These are phyloP conservation scores for Xylariaceae sp. DNA, from an alignment of 2,329 filamentous ascomycete species.

Conservation along the genomic window DNA sequence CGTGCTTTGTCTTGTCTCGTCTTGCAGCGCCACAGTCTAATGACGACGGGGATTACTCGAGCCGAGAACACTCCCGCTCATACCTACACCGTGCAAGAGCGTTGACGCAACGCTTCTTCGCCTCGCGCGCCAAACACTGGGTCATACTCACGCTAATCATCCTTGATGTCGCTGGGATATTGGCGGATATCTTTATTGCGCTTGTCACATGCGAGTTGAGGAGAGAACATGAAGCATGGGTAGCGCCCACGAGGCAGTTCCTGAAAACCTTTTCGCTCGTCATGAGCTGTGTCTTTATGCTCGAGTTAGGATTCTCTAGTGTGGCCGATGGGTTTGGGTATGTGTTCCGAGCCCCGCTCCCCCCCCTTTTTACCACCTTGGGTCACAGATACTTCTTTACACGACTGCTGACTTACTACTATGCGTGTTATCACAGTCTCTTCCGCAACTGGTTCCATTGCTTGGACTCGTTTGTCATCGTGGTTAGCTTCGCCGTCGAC, in stretches of 20 bases:
- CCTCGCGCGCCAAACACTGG: slow-evolving; percentile 41
- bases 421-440: slow-evolving; percentile 38
- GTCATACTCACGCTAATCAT: slow-evolving; percentile 39
- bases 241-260: slow-evolving; percentile 29
- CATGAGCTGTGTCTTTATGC: slow-evolving; percentile 60
- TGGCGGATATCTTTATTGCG: slow-evolving; percentile 44
- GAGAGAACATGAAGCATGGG: slow-evolving; percentile 37
- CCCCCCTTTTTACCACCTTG: no score
- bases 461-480: slow-evolving; percentile 59
- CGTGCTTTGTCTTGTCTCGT: no score
- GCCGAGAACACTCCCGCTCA: slow-evolving; percentile 1
- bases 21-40: not conserved
- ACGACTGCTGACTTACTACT: no score
- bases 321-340: slow-evolving; percentile 58
- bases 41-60: not conserved
- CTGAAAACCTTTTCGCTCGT: slow-evolving; percentile 50
- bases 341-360: slow-evolving; percentile 21
- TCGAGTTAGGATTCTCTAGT: slow-evolving; percentile 53
- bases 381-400: no score
- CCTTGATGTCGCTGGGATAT: slow-evolving; percentile 40
- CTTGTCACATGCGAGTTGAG: slow-evolving; percentile 44
- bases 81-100: slow-evolving; percentile 11
- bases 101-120: slow-evolving; percentile 23
- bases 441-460: slow-evolving; percentile 55
- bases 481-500: slow-evolving; percentile 57